Evolutionary conservation across 2,329 filamentous ascomycete species (phyloP), one percentile per base, ranked within the genome.

Genomic region (Setomelanomma holmii): DNA sequence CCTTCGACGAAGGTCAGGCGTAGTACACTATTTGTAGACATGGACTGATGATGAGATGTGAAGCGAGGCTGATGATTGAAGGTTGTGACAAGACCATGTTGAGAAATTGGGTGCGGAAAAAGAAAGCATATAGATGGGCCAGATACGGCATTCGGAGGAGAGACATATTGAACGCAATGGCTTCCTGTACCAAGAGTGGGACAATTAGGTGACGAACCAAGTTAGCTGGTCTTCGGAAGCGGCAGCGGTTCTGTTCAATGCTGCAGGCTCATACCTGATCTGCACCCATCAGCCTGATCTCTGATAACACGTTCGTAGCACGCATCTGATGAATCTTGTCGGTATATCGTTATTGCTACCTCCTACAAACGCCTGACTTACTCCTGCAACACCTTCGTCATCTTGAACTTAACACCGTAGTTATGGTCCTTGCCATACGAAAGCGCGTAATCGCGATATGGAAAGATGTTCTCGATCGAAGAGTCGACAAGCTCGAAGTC

Each of bases 401-500:
- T 22, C 16, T 16, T 54, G 33, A 55, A 27, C 7, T 53, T 48
- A 12, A 55, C 40, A 16, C 51, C 51, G 27, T 45, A 42, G 14
- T 41, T 45, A 24, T 56, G 56, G 6, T 55, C 12, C 22, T 61
- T 56, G 7, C 48, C 45, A 16, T 54, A 58, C 8, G 45, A 47
- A n/a, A 61, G 34, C 10, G 19, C 39, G 38, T 48, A 56, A 21
- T 51, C 52, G 4, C 58, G 41, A 33, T 48, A 39, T 1, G 48
- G 30, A 12, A 40, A 38, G 38, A 58, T 51, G 35, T 61, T 48
- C 20, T 56, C 48, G 12, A 58, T 36, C 6, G 49, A 53, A 22
- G 52, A 56, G 33, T 56, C 45, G 7, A 56, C 55, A 23, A 61
- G 45, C 47, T 63, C 50, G 46, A 70, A 24, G 1, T 63, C 55